Evolutionary conservation across 2,329 filamentous ascomycete genomes (phyloP), one percentile per base, ranked within the genome.

Genomic region (Pyrenophora teres): DNA sequence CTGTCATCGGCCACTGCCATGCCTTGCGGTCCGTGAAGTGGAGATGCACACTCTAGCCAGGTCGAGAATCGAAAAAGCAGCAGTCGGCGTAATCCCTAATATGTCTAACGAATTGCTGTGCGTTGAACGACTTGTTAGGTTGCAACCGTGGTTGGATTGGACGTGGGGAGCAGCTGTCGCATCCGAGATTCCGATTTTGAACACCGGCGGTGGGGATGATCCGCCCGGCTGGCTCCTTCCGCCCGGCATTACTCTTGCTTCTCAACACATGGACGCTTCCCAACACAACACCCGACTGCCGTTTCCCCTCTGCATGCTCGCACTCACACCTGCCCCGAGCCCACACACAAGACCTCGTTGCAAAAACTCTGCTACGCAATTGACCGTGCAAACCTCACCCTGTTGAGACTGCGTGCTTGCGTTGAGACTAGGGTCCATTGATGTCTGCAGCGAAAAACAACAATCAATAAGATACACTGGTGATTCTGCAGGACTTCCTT

Each of bases 1-100:
- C 40, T 19, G 16, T 33, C 43, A 42, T 47, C 15, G 31, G 15
- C 37, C 23, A 32, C 16, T 48, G 19, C 16, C 45, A 27, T 38
- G 23, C 18, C 23, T 41, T 35, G 39, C 49, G 45, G 50, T 21
- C 45, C 39, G 40, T 40, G 45, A 40, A 49, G 40, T 40, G 45
- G 39, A 49, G 45, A 52, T 52, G 40, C 31, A 40, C 16, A 21
- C n/a, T 18, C 27, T 38, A 31, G 18, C 19, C 30, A 19, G 16
- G 30, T 23, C 21, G 40, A 21, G 7, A 9, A 25, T 25, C 30
- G 32, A 35, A 38, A 52, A 35, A 32, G 35, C 42, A 43, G 42
- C 48, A 27, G 32, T 23, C 18, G 10, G 8, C 27, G 33, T 21
- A 23, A 25, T 9, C 23, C 7, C 23, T 9, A 9, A 25, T 2